phyloP scores from a whole-genome alignment of 257 asterid genomes.

The Nicotiana obtusifolia region DNA sequence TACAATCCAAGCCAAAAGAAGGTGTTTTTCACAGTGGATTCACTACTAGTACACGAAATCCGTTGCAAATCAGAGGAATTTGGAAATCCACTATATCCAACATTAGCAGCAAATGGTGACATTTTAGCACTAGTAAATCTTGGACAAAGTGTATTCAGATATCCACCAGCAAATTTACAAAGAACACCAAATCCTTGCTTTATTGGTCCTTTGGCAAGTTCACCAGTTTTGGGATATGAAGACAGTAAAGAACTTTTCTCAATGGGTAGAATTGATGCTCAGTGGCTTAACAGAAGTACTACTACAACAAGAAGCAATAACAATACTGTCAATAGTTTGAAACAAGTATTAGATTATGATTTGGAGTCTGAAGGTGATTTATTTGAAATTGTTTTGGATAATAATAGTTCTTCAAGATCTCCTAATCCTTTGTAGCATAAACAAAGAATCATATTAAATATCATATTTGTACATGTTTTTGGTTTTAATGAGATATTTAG shows the following conservation, averaged over 20 bases:
- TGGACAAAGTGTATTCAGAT: conserved; percentile 74
- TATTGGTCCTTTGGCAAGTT: conserved; percentile 37
- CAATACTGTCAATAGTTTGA: conserved; percentile 41
- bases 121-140: conserved; percentile 54
- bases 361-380: conserved; percentile 84
- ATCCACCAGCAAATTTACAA: conserved; percentile 41
- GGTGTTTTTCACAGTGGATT: conserved; percentile 71
- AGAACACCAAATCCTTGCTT: conserved; percentile 91
- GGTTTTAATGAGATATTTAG: not conserved
- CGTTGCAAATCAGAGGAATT: conserved; percentile 66
- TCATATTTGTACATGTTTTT: not conserved
- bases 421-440: conserved; percentile 21
- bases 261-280: conserved; percentile 85
- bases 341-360: conserved; percentile 34
- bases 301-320: conserved; percentile 44
- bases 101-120: conserved; percentile 58
- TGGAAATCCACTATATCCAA: conserved; percentile 63
- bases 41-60: conserved; percentile 64
- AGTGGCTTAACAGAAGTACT: conserved; percentile 52
- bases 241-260: conserved; percentile 93
- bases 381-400: conserved; percentile 79
- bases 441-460: not conserved
- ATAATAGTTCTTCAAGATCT: conserved; percentile 36
- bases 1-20: conserved; percentile 65
- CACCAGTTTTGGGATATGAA: conserved; percentile 59